Conservation (phyloP, 345 rosid species). For the Salix purpurea region DNA sequence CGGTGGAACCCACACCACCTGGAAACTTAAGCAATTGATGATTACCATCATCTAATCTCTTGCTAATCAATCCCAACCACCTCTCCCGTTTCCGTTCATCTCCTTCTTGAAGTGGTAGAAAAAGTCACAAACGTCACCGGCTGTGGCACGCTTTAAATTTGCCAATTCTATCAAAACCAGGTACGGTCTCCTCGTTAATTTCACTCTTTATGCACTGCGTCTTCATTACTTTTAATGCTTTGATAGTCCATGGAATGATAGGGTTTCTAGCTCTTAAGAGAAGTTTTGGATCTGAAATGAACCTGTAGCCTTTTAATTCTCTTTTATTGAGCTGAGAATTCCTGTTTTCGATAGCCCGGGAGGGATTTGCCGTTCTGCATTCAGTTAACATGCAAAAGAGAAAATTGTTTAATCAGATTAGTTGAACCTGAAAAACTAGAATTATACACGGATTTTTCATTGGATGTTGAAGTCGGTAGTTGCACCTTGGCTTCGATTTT, state of each 20-base stretch:
- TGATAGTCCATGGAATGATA: background rate
- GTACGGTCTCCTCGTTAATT: background rate
- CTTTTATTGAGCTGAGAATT: background rate
- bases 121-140: background rate
- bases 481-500: background rate
- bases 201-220: background rate
- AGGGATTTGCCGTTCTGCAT: background rate
- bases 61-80: background rate
- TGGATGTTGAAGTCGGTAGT: background rate
- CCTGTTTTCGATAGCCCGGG: background rate
- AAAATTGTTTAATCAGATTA: background rate
- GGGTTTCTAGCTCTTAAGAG: background rate
- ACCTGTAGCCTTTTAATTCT: background rate
- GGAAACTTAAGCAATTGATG: background rate
- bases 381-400: background rate
- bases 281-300: background rate
- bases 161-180: background rate
- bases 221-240: background rate
- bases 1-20: conserved; percentile 11
- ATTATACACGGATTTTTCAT: background rate
- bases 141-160: background rate
- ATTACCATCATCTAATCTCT: background rate
- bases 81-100: background rate
- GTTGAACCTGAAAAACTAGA: background rate
- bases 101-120: background rate